Percentiles rank a stretch among this genome's conserved stretches.
These are phyloP conservation scores for Lachnellula arida DNA, from an alignment of 2,329 filamentous ascomycete species.

Conservation along the genomic window DNA sequence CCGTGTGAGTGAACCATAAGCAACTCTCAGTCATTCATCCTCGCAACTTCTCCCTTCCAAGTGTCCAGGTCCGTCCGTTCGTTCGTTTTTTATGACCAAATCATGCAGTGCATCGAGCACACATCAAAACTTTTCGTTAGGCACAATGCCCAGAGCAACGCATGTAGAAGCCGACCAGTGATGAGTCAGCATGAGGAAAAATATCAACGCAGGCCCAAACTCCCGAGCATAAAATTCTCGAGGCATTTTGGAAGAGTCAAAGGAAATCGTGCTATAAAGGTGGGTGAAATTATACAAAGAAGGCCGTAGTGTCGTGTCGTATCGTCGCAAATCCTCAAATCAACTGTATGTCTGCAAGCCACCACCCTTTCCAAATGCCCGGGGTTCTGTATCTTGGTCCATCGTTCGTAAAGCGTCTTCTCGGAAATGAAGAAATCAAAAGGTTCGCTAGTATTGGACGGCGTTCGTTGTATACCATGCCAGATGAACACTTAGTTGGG, in stretches of 20 bases:
- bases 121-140: neutral
- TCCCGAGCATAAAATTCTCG: conserved; percentile 11
- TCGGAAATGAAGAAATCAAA: conserved; percentile 24
- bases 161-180: neutral
- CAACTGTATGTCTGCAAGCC: conserved; percentile 26
- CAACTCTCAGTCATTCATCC: conserved; percentile 15
- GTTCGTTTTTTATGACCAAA: neutral
- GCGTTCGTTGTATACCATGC: conserved; percentile 20
- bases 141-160: neutral
- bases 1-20: conserved; percentile 4
- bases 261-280: conserved; percentile 11
- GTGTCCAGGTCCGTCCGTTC: conserved; percentile 12
- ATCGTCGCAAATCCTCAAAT: conserved; percentile 29
- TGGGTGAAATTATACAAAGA: conserved; percentile 28
- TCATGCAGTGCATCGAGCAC: neutral
- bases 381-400: conserved; percentile 26
- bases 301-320: conserved; percentile 22
- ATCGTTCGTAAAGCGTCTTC: conserved; percentile 24
- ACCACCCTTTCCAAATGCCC: conserved; percentile 30
- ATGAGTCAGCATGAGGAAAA: neutral
- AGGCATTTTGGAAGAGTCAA: conserved; percentile 7
- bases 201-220: conserved; percentile 12
- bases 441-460: conserved; percentile 4
- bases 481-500: conserved; percentile 57
- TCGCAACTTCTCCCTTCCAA: conserved; percentile 17